A percentile compares a stretch with the other conserved stretches of the same genome.
These are phyloP conservation scores for Colletotrichum sidae DNA, from an alignment of 2,329 filamentous ascomycete genomes.

Conservation along the genomic window DNA sequence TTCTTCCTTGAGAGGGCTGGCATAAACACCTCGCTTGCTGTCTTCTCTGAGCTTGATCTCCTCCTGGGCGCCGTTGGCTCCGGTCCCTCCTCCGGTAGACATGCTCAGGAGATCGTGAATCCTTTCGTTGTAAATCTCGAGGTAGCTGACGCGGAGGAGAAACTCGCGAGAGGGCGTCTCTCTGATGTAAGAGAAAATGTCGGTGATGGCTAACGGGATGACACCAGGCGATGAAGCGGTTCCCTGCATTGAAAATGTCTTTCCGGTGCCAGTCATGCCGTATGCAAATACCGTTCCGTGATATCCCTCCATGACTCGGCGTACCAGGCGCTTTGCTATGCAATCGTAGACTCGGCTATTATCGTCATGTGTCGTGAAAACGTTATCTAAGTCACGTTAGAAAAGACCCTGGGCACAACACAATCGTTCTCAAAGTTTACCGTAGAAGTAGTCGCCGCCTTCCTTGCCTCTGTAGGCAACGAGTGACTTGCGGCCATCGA, in stretches of 20 bases:
- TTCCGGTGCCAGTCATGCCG: conserved; percentile 98
- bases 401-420: background rate
- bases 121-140: conserved; percentile 99
- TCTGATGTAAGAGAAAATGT: conserved; percentile 98
- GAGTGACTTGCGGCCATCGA: conserved; percentile 85
- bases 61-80: conserved; percentile 73
- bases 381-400: conserved; percentile 77
- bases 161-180: conserved; percentile 97
- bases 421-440: conserved; percentile 59
- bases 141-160: conserved; percentile 92
- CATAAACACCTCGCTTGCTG: conserved; percentile 95
- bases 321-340: conserved; percentile 91
- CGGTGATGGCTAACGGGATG: conserved; percentile 95
- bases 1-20: conserved; percentile 94
- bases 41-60: conserved; percentile 98
- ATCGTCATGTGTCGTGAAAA: conserved; percentile 93
- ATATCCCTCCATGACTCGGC: conserved; percentile 98
- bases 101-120: conserved; percentile 93
- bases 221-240: conserved; percentile 95
- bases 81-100: conserved; percentile 66
- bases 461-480: conserved; percentile 90
- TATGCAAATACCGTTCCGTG: conserved; percentile 99
- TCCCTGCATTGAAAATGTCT: conserved; percentile 99
- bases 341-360: conserved; percentile 96
- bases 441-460: conserved; percentile 92